A percentile compares a stretch with the other conserved stretches of the same genome.
These are phyloP conservation scores for Phylloporus sp. DNA, from an alignment of 768 basidiomycete species.

Conservation along the genomic window DNA sequence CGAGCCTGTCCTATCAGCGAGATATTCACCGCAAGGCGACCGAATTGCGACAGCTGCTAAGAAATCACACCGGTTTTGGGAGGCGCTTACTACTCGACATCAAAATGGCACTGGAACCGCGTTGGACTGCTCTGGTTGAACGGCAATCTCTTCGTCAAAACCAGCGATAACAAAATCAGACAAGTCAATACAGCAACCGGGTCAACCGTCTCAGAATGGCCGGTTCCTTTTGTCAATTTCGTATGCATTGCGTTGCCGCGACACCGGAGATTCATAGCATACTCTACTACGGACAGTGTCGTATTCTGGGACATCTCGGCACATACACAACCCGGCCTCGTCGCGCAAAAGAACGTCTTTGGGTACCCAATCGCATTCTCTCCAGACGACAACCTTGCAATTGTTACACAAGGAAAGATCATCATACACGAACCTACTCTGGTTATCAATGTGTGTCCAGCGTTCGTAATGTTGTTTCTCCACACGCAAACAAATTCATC, in stretches of 20 bases:
- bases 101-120: background rate
- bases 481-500: no score
- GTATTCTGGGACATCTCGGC: no score
- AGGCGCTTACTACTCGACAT: background rate
- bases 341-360: no score
- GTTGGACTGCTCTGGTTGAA: background rate
- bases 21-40: background rate
- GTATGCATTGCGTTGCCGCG: background rate
- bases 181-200: background rate
- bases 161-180: background rate
- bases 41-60: background rate
- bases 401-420: no score
- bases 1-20: background rate
- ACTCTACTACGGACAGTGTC: no score
- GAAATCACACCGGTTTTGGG: background rate
- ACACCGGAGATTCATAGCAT: background rate
- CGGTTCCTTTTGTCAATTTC: background rate
- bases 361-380: no score
- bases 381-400: no score
- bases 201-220: background rate
- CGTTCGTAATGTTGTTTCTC: no score
- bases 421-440: no score
- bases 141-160: background rate
- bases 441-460: no score
- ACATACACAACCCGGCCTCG: no score